Conservation (phyloP, 106 monocot species). For the Dioscorea dumetorum region DNA sequence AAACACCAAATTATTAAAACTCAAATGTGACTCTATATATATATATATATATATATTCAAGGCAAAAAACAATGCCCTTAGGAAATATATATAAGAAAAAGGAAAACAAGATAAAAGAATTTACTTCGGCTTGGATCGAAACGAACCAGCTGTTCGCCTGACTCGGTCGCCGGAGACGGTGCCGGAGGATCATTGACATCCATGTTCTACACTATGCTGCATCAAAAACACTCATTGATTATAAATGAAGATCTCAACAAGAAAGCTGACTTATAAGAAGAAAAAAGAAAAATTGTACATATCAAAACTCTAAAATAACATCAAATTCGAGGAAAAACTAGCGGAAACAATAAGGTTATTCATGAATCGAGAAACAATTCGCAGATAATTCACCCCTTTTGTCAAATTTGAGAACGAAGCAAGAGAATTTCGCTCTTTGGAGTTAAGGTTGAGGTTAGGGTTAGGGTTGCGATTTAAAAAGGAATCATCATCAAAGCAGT, state of each 20-base stretch:
- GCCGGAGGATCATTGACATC: constrained; percentile 5
- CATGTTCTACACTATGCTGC: background rate
- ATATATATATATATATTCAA: background rate
- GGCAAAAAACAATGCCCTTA: background rate
- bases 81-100: background rate
- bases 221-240: background rate
- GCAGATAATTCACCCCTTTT: background rate
- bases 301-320: background rate
- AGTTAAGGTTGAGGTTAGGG: background rate
- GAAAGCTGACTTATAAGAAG: background rate
- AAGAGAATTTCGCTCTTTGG: background rate
- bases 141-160: background rate
- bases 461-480: background rate
- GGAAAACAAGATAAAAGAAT: background rate
- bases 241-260: background rate
- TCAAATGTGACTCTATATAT: background rate
- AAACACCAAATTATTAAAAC: background rate
- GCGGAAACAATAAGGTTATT: background rate
- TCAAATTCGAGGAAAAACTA: background rate
- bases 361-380: background rate
- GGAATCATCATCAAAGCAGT: no score
- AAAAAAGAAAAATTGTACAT: background rate
- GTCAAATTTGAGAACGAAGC: background rate
- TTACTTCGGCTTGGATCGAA: constrained; percentile 21
- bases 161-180: background rate